Percentiles rank a stretch among this genome's conserved stretches.
Conservation (phyloP, 768 basidiomycete species). For the Tylopilus sp. region DNA sequence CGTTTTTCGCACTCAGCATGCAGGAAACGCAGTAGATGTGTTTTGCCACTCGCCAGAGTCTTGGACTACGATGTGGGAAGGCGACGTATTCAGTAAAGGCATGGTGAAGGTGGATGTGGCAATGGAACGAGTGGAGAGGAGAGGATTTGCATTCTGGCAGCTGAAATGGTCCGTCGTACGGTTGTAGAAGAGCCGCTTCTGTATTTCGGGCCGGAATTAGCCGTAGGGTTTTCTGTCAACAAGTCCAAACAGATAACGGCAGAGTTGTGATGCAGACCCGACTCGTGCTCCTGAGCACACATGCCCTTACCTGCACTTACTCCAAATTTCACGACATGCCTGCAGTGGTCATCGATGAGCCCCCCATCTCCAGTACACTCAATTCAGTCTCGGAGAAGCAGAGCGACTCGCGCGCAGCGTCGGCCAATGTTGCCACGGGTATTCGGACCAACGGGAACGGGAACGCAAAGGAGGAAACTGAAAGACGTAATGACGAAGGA, state of each 20-base stretch:
- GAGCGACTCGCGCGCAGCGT: neutral
- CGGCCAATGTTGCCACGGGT: neutral
- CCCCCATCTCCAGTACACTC: neutral
- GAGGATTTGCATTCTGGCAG: too few relatives aligned
- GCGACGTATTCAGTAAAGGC: too few relatives aligned
- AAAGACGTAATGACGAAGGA: constrained; percentile 4
- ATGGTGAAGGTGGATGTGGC: too few relatives aligned
- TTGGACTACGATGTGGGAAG: constrained; percentile 32
- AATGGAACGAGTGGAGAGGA: too few relatives aligned
- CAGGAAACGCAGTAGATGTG: neutral
- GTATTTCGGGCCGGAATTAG: neutral
- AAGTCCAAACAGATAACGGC: constrained; percentile 15
- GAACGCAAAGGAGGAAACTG: neutral
- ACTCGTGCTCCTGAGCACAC: constrained; percentile 1
- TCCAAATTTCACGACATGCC: constrained; percentile 9
- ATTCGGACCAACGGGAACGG: constrained; percentile 20
- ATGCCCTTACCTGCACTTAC: constrained; percentile 8
- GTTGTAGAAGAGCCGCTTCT: too few relatives aligned
- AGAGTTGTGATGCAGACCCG: neutral
- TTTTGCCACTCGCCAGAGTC: constrained; percentile 15
- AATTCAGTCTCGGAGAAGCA: constrained; percentile 1
- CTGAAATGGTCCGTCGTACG: too few relatives aligned
- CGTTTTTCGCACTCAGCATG: neutral
- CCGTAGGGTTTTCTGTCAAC: constrained; percentile 4
- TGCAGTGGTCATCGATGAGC: neutral